Percentiles rank a stretch among this genome's conserved stretches.
Conservation (phyloP, 108 stramenopile genomes). For the Fragilariopsis cylindrus region DNA sequence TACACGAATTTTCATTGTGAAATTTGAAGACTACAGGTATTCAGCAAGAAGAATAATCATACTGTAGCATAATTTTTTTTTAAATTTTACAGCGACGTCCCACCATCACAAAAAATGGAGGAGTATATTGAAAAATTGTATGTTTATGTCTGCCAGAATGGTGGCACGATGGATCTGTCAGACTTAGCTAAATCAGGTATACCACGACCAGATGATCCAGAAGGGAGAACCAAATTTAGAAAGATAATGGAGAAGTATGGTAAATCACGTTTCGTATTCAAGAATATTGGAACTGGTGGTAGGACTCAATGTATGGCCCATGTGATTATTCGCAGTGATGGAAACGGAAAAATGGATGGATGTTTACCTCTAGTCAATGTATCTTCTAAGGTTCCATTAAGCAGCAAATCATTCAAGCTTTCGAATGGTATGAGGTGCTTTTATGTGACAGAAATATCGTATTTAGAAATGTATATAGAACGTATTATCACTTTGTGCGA, state of each 20-base stretch:
- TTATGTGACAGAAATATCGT: not conserved
- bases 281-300: not conserved
- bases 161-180: slow-evolving; percentile 1
- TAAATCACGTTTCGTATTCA: not conserved
- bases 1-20: too few species aligned
- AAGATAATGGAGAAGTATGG: slow-evolving; percentile 1
- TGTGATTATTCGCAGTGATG: not conserved
- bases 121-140: not conserved
- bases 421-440: not conserved
- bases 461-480: not conserved
- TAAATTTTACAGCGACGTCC: not conserved
- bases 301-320: not conserved
- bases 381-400: too few species aligned
- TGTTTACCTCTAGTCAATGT: too few species aligned
- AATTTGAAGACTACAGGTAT: too few species aligned
- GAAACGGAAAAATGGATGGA: too few species aligned
- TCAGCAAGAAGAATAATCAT: not conserved
- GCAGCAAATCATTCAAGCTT: too few species aligned
- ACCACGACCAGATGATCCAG: not conserved
- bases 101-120: not conserved
- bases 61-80: not conserved
- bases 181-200: not conserved
- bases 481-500: not conserved
- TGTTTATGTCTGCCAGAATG: not conserved
- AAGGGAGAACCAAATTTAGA: not conserved